Evolutionary conservation across 176 grass and related monocot species (phyloP), one percentile per base, ranked within the genome.

Genomic region (Calamus simplicifolius): DNA sequence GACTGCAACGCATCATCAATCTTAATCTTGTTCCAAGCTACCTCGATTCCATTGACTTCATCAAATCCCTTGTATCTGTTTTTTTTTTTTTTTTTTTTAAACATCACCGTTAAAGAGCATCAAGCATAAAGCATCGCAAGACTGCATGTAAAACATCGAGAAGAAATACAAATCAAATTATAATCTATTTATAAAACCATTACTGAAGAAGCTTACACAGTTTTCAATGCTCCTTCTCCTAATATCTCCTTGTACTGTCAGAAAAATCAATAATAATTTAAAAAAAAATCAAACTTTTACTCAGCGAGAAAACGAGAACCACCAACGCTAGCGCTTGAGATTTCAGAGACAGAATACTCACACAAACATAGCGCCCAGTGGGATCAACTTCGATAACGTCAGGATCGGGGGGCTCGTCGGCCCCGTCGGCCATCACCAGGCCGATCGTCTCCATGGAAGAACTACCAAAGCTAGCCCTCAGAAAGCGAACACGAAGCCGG

Each of bases 31-130:
- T 74, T 73, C 83, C 78, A 86, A 31, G 78, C 83, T 7, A 86
- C 83, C 64, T 86, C 78, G 23, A 77, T 79, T 26, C 83, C 83
- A 48, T 86, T 78, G 64, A 77, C 50, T 66, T 61, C 72, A 76
- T 86, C 77, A n/a, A 86, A 86, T 60, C 73, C 78, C 64, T 77
- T 77, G 27, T 81, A 86, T 48, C 83, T 86, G 65, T 81, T 56
- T 16, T 59, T 18, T n/a, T n/a, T n/a, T n/a, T n/a, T n/a, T n/a
- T n/a, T n/a, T n/a, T n/a, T n/a, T n/a, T n/a, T n/a, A n/a, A n/a
- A 51, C 35, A 60, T 60, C 17, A 27, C 27, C 16, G 18, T 29
- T 60, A 60, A 38, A 28, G 14, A 60, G 31, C 35, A 60, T 28
- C 58, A 60, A 60, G 7, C 28, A 60, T 28, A 31, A 30, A 31